Conservation (phyloP, 2,329 filamentous ascomycete genomes). For the Blastomyces gilchristii region DNA sequence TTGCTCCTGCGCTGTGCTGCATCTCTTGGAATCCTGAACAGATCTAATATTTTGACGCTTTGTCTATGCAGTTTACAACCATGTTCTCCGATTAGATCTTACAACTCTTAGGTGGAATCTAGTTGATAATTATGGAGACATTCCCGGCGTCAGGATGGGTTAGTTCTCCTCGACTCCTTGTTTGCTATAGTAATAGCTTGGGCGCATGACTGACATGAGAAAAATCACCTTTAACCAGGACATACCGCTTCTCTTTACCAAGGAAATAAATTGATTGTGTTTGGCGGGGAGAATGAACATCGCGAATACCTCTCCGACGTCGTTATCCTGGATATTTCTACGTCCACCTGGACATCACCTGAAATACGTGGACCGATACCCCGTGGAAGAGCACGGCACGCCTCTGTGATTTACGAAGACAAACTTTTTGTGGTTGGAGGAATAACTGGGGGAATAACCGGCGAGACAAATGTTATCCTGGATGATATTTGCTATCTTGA, state of each 20-base stretch:
- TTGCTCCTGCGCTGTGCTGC: background rate
- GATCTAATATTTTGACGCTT: background rate
- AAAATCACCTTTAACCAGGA: constrained; percentile 41
- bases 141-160: constrained; percentile 95
- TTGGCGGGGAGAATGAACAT: constrained; percentile 96
- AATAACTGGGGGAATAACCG: constrained; percentile 93
- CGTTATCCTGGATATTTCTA: constrained; percentile 89
- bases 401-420: constrained; percentile 88
- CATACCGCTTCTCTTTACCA: constrained; percentile 92
- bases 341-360: constrained; percentile 90
- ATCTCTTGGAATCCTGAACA: background rate
- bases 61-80: constrained; percentile 67
- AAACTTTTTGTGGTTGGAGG: constrained; percentile 93
- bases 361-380: constrained; percentile 75
- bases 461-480: constrained; percentile 80
- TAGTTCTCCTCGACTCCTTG: constrained; percentile 24
- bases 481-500: constrained; percentile 97
- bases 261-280: constrained; percentile 90
- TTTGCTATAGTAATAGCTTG: background rate
- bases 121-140: constrained; percentile 97
- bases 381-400: constrained; percentile 83
- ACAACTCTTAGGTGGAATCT: constrained; percentile 84
- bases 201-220: constrained; percentile 11
- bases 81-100: constrained; percentile 82
- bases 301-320: constrained; percentile 90